Evolutionary conservation across 2,329 filamentous ascomycete genomes (phyloP).

Genomic region (Paecilomyces sp.): DNA sequence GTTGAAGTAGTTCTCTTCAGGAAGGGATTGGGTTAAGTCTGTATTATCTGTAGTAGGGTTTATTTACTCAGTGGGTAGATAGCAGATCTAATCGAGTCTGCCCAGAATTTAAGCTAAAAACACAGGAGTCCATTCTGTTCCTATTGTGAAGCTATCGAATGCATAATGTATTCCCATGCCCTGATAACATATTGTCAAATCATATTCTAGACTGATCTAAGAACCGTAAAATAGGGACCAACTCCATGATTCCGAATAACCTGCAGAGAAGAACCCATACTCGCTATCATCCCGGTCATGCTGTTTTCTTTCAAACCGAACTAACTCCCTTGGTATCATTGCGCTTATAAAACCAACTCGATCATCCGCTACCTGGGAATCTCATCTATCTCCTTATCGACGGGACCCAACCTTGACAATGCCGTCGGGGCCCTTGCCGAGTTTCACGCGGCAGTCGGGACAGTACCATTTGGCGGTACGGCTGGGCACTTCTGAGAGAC

Average conservation of each 20-base stretch:
- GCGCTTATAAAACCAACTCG: not conserved
- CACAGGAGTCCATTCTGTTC: too few relatives aligned
- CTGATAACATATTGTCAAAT: not conserved
- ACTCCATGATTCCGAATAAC: not conserved
- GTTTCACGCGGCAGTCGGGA: conserved; percentile 51
- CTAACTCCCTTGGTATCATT: not conserved
- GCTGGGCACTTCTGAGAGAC: conserved; percentile 51
- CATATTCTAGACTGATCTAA: not conserved
- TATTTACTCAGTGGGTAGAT: not conserved
- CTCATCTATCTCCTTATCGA: conserved; percentile 8
- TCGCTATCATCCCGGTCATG: not conserved
- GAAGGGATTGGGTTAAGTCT: not conserved
- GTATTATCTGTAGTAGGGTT: not conserved
- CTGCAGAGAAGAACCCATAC: not conserved
- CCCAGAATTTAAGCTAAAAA: too few relatives aligned
- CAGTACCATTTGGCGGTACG: conserved; percentile 60
- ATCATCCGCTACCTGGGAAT: not conserved
- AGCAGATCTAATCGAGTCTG: too few relatives aligned
- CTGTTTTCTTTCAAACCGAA: not conserved
- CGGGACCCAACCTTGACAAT: conserved; percentile 30
- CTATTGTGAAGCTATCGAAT: too few relatives aligned
- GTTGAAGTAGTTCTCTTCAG: conserved; percentile 41
- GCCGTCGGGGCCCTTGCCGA: conserved; percentile 35
- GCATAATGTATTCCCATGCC: not conserved
- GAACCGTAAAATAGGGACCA: not conserved